Base-by-base conservation (phyloP, 441 rosid species). In the Breynia disticha region DNA sequence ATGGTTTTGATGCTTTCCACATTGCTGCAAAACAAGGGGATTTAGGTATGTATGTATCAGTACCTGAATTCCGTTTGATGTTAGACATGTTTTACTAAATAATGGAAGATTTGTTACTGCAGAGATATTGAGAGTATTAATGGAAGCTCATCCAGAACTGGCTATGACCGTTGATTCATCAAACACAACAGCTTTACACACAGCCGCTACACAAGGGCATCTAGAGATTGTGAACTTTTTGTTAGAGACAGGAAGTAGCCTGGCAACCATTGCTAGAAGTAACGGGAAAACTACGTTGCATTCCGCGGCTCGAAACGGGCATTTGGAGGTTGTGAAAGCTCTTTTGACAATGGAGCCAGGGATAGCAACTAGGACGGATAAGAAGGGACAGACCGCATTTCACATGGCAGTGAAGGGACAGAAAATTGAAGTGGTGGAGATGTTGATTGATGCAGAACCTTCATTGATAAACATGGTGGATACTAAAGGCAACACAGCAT, bases 391-490 rank as follows among this genome's bases (percentile, higher is more conserved):
- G 69, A 88, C 98, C 0, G 83, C 97, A 1, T 87, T 93, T 60
- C 98, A 93, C 70, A 88, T 93, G 97, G 98, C 97, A 0, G 97
- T 61, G 28, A 93, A 93, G 68, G 98, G 97, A 5, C 87, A 83
- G 57, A 88, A 69, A 43, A 62, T 73, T 12, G 85, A 63, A 58
- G 84, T 88, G 50, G 97, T 84, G 58, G 63, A 78, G 22, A 84
- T 69, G 76, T 66, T 88, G 76, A 81, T 93, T 32, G 62, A 57
- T 44, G 82, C 83, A 1, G 81, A 79, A 50, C 79, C 90, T 42
- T 67, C 81, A 1, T 65, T 72, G 8, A 67, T 83, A 50, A 89
- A 84, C 65, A 70, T 83, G 79, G 76, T 84, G 2, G 98, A 93
- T 56, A 77, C 75, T 11, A 88, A 86, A 55, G 97, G 98, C 49